Conservation (phyloP, 176 grass and related monocot genomes). For the Canna indica region DNA sequence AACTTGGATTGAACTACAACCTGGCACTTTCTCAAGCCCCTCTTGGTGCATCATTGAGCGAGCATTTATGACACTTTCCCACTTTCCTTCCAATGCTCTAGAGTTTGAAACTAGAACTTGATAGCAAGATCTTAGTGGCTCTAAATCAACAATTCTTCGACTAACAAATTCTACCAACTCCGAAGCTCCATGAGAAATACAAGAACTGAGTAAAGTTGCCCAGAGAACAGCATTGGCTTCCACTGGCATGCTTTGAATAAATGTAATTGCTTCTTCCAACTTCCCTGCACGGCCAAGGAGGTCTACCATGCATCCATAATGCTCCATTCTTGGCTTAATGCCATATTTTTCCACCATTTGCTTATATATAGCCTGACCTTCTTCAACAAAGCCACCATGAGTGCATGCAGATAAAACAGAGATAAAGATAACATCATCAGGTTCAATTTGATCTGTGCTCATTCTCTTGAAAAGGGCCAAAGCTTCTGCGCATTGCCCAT, state of each 20-base stretch:
- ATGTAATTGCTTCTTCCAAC: conserved; percentile 35
- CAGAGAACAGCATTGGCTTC: conserved; percentile 34
- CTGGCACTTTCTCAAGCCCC: conserved; percentile 35
- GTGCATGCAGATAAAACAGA: conserved; percentile 35
- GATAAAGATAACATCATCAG: conserved; percentile 33
- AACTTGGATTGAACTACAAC: conserved; percentile 38
- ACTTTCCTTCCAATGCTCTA: conserved; percentile 32
- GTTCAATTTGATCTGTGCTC: conserved; percentile 28
- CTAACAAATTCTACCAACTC: conserved; percentile 34
- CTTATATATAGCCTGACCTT: conserved; percentile 37
- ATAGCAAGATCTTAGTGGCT: conserved; percentile 38
- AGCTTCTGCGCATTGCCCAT: conserved; percentile 32
- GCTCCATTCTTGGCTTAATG: conserved; percentile 30
- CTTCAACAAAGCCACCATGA: conserved; percentile 39
- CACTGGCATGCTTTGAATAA: conserved; percentile 37
- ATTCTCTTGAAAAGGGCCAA: conserved; percentile 25
- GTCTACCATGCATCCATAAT: conserved; percentile 21
- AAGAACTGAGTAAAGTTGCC: conserved; percentile 44
- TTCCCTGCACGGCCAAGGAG: conserved; percentile 38
- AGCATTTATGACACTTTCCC: conserved; percentile 26
- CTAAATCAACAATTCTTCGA: conserved; percentile 29
- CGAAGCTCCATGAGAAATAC: conserved; percentile 29
- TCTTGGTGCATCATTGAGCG: conserved; percentile 25
- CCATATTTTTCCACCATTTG: conserved; percentile 31
- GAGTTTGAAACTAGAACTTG: conserved; percentile 46